These are phyloP conservation scores for Paracoccidioides lutzii DNA, from an alignment of 2,329 filamentous ascomycete species.

Conservation along the genomic window DNA sequence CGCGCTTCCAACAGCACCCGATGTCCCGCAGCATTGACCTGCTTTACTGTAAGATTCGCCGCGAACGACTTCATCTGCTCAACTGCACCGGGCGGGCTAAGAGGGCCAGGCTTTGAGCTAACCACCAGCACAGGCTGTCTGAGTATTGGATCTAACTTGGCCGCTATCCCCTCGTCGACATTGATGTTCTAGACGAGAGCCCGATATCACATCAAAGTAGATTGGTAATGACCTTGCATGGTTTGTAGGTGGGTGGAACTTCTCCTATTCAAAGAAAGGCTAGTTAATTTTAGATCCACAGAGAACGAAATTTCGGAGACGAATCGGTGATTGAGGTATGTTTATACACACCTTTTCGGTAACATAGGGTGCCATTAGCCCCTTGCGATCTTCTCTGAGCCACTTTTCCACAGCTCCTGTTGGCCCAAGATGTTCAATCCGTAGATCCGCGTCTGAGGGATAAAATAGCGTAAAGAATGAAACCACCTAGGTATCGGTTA, in stretches of 20 bases:
- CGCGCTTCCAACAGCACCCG: constrained; percentile 17
- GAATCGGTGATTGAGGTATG: neutral
- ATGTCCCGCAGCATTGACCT: constrained; percentile 13
- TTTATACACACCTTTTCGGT: constrained; percentile 8
- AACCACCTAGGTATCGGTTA: constrained; percentile 6
- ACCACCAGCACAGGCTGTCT: constrained; percentile 14
- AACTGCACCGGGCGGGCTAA: constrained; percentile 3
- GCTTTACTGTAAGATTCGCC: constrained; percentile 11
- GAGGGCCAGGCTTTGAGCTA: constrained; percentile 6
- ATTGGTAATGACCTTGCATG: constrained; percentile 11
- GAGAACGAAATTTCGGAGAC: neutral
- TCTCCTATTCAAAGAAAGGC: constrained; percentile 10
- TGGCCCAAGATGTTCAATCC: constrained; percentile 14
- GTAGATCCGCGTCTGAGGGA: constrained; percentile 11
- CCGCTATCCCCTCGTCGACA: constrained; percentile 12
- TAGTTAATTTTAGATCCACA: neutral
- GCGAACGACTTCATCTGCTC: constrained; percentile 11
- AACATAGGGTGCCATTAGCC: constrained; percentile 11
- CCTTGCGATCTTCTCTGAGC: constrained; percentile 12
- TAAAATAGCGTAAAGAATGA: constrained; percentile 19
- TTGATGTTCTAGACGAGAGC: constrained; percentile 12
- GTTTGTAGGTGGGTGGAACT: constrained; percentile 11
- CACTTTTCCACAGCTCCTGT: constrained; percentile 14
- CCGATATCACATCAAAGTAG: constrained; percentile 17
- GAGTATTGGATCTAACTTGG: constrained; percentile 9